Conservation (phyloP, 176 grass and related monocot species). For the Aegilops sharonensis region DNA sequence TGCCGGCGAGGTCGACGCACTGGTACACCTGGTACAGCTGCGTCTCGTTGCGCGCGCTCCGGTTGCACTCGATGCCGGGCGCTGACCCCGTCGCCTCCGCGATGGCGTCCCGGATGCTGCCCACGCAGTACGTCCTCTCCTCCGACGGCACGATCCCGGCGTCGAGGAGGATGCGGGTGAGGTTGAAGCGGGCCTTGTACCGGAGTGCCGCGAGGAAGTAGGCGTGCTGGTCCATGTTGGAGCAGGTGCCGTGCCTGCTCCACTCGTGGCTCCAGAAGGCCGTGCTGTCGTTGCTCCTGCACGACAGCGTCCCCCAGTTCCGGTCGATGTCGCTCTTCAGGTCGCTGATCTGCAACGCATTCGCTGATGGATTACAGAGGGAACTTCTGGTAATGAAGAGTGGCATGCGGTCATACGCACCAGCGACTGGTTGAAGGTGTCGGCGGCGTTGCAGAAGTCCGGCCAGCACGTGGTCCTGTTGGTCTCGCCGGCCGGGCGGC, state of each 20-base stretch:
- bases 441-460: conserved; percentile 1
- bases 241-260: conserved; percentile 53
- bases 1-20: conserved; percentile 34
- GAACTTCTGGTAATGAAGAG: no score
- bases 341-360: conserved; percentile 6
- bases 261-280: conserved; percentile 70
- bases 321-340: not conserved
- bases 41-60: conserved; percentile 19
- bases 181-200: not conserved
- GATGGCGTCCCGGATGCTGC: conserved; percentile 34
- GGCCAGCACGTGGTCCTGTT: not conserved
- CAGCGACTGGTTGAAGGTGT: not conserved
- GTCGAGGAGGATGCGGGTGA: not conserved
- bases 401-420: no score
- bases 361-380: no score
- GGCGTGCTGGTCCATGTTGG: conserved; percentile 31
- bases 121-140: conserved; percentile 13
- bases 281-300: conserved; percentile 17
- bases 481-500: not conserved
- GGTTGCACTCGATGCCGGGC: conserved; percentile 51
- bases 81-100: conserved; percentile 14
- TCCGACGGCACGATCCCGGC: conserved; percentile 26
- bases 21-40: conserved; percentile 52
- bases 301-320: conserved; percentile 55
- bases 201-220: conserved; percentile 51